Conservation (phyloP, 108 stramenopile genomes). For the Asterionellopsis glacialis region DNA sequence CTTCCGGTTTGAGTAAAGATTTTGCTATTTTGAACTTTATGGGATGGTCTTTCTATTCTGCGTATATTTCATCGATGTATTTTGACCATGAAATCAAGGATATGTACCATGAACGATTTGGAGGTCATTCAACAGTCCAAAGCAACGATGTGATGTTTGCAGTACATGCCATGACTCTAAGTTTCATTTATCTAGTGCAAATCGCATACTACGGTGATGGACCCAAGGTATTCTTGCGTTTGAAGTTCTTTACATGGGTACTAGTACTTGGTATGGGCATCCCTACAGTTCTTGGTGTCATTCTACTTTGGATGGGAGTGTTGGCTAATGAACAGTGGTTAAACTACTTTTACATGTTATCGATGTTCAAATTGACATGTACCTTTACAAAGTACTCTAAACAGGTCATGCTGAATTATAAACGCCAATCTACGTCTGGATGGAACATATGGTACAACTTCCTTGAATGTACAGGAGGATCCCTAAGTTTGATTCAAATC, state of each 20-base stretch:
- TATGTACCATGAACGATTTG: slow-evolving; percentile 45
- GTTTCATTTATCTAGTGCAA: slow-evolving; percentile 72
- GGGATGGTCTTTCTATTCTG: slow-evolving; percentile 69
- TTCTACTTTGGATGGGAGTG: too few species aligned
- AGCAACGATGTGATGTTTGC: slow-evolving; percentile 93
- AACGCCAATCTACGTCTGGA: slow-evolving; percentile 63
- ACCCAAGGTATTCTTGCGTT: neutral
- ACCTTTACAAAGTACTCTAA: slow-evolving; percentile 79
- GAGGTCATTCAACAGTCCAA: slow-evolving; percentile 53
- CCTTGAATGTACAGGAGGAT: slow-evolving; percentile 79
- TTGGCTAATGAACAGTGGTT: slow-evolving; percentile 14
- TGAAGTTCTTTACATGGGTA: slow-evolving; percentile 3
- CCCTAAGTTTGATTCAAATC: slow-evolving; percentile 57
- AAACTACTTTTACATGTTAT: slow-evolving; percentile 68
- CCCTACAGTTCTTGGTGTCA: too few species aligned
- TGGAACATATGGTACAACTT: slow-evolving; percentile 79
- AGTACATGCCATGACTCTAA: slow-evolving; percentile 79
- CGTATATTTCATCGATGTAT: slow-evolving; percentile 54
- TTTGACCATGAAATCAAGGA: slow-evolving; percentile 39
- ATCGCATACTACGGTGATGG: slow-evolving; percentile 58
- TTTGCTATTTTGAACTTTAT: slow-evolving; percentile 66
- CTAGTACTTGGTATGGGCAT: slow-evolving; percentile 1
- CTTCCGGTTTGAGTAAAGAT: slow-evolving; percentile 53
- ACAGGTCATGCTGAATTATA: slow-evolving; percentile 68
- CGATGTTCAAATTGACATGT: slow-evolving; percentile 66